A percentile compares a stretch with the other conserved stretches of the same genome.
These are phyloP conservation scores for Symmetrospora coprosmae DNA, from an alignment of 768 basidiomycete genomes.

Conservation along the genomic window DNA sequence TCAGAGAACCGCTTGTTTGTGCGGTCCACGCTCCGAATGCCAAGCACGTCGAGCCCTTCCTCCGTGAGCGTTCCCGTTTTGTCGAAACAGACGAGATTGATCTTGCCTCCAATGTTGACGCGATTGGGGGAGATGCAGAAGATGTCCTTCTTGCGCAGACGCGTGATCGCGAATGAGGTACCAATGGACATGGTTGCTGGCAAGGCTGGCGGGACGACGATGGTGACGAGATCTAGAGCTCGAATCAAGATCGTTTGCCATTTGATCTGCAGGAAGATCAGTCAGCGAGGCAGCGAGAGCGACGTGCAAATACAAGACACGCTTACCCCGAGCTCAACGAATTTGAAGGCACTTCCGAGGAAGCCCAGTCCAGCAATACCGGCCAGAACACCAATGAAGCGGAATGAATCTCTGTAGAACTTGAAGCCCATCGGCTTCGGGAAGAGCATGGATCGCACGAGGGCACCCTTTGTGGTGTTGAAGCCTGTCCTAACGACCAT, in stretches of 20 bases:
- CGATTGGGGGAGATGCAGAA: slow-evolving; percentile 94
- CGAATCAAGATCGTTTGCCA: slow-evolving; percentile 85
- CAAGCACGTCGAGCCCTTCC: slow-evolving; percentile 91
- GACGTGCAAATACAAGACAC: background rate
- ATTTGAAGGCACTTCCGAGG: slow-evolving; percentile 77
- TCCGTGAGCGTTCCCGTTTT: slow-evolving; percentile 98
- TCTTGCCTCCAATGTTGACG: slow-evolving; percentile 86
- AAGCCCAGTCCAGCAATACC: slow-evolving; percentile 86
- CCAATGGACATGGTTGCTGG: slow-evolving; percentile 96
- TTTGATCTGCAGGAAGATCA: slow-evolving; percentile 46
- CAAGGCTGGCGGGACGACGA: slow-evolving; percentile 92
- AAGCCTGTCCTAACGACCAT: slow-evolving; percentile 77
- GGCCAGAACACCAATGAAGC: slow-evolving; percentile 76
- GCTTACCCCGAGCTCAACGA: slow-evolving; percentile 71
- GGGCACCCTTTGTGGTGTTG: slow-evolving; percentile 90
- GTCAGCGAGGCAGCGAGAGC: background rate
- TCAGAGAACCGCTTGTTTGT: slow-evolving; percentile 68
- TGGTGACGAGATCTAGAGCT: slow-evolving; percentile 85
- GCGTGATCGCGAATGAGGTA: slow-evolving; percentile 80
- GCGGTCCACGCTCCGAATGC: slow-evolving; percentile 72
- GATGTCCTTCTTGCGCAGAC: slow-evolving; percentile 71
- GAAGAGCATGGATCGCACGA: slow-evolving; percentile 93
- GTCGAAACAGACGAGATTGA: slow-evolving; percentile 96
- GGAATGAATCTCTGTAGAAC: slow-evolving; percentile 63
- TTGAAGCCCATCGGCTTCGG: slow-evolving; percentile 96